Evolutionary conservation across 208 protist species (phyloP), one percentile per base, ranked within the genome.

Genomic region (Strigomonas culicis): DNA sequence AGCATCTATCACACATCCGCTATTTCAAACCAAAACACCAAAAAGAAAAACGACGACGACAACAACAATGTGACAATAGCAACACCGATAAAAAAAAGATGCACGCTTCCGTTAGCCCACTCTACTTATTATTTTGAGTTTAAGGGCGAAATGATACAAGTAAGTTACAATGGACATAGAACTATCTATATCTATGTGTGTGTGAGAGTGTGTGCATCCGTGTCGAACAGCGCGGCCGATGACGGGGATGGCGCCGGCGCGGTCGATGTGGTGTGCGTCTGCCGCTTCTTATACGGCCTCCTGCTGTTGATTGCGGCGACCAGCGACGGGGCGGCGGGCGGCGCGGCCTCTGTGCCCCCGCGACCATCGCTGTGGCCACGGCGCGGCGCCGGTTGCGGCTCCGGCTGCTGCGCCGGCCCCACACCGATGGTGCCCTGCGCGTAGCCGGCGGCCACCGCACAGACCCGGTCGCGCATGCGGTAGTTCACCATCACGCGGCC

Each of bases 401-500:
- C 10, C 49, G 17, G 49, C 49, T 13, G 25, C 49, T 6, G 10
- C 24, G 22, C 4, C 15, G n/a, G 15, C 30, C n/a, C 52, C 32
- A 4, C 52, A 7, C 32, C 25, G 6, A 41, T 6, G 30, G 32
- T 58, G 13, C 30, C 24, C 27, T 39, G 8, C 52, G 27, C 52
- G 15, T 76, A 31, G 13, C 24, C 11, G 46, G 44, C 55, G 6
- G 68, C 66, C 30, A 82, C 64, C 27, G 32, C 17, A 19, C 75
- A 31, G 22, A 82, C 70, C 47, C 67, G 61, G n/a, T 68, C 59
- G 21, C 84, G 63, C 68, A 94, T 86, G 66, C 77, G 59, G 25
- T 85, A 22, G 56, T 90, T 88, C 19, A 77, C 80, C 88, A 94
- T 94, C 25, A 92, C 88, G 11, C 88, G 82, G 0, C 88, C 88